Conservation (phyloP, 129 eudicot genomes). For the Sambucus nigra region DNA sequence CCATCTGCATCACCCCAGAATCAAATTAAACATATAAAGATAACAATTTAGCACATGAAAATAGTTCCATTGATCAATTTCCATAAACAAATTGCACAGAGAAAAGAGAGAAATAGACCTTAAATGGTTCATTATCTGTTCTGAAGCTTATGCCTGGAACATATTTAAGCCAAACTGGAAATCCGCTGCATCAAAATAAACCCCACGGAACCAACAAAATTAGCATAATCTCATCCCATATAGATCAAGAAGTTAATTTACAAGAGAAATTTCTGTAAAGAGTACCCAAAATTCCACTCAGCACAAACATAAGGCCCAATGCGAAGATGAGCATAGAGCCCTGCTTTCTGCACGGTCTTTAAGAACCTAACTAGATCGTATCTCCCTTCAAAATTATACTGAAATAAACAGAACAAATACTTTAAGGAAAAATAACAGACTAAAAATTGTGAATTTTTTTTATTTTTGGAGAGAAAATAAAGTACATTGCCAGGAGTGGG, state of each 20-base stretch:
- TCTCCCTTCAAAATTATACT: constrained; percentile 85
- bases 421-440: neutral
- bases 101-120: constrained; percentile 26
- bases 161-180: constrained; percentile 86
- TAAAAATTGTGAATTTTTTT: constrained; percentile 1
- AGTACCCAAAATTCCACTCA: constrained; percentile 92
- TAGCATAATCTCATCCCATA: neutral
- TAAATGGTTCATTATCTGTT: constrained; percentile 83
- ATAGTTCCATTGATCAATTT: neutral
- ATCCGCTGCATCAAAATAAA: constrained; percentile 43
- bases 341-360: constrained; percentile 78
- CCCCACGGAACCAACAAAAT: constrained; percentile 1
- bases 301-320: constrained; percentile 95
- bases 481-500: constrained; percentile 86
- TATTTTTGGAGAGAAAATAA: constrained; percentile 11
- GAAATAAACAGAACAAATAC: constrained; percentile 8
- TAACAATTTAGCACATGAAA: neutral
- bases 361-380: constrained; percentile 73
- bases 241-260: constrained; percentile 17
- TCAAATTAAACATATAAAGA: neutral
- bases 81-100: neutral
- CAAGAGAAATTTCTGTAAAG: neutral
- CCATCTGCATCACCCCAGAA: constrained; percentile 37
- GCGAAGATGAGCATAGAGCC: constrained; percentile 76
- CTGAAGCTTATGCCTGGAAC: constrained; percentile 83